phyloP scores from a whole-genome alignment of 371 early-diverging fungal genomes.

The Syncephalastrum monosporum region DNA sequence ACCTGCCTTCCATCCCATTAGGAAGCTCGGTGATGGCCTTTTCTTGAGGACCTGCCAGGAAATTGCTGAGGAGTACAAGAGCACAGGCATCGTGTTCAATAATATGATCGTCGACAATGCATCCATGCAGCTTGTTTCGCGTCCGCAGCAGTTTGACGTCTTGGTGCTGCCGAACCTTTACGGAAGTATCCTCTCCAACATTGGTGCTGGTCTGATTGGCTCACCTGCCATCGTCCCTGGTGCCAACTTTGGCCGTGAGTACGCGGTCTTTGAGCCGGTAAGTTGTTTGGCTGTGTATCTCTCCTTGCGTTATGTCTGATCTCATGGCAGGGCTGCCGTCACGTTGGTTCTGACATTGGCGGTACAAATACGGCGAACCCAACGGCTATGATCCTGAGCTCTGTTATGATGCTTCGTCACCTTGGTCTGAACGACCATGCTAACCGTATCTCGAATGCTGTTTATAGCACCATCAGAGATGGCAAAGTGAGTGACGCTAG shows the following conservation, averaged over 20 bases:
- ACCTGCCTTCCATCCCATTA: constrained; percentile 15
- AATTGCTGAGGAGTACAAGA: constrained; percentile 88
- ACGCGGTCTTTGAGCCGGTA: constrained; percentile 94
- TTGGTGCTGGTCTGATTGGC: constrained; percentile 95
- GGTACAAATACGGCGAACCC: constrained; percentile 92
- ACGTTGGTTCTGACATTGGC: constrained; percentile 91
- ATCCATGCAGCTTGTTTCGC: constrained; percentile 95
- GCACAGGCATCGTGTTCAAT: constrained; percentile 84
- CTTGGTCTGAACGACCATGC: constrained; percentile 81
- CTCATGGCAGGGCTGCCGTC: constrained; percentile 76
- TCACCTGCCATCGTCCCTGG: constrained; percentile 95
- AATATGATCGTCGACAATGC: constrained; percentile 99
- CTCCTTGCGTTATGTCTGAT: neutral
- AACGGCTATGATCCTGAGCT: constrained; percentile 91
- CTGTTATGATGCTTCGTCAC: constrained; percentile 97
- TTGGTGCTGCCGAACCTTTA: constrained; percentile 98
- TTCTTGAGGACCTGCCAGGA: constrained; percentile 94
- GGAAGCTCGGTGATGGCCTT: constrained; percentile 96
- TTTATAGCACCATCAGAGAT: constrained; percentile 74
- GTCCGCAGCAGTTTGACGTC: constrained; percentile 96
- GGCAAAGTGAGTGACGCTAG: constrained; percentile 33
- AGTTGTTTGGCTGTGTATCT: constrained; percentile 15
- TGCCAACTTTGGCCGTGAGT: constrained; percentile 94
- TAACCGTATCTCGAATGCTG: constrained; percentile 82
- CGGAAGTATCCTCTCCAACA: constrained; percentile 95